These are phyloP conservation scores for Piedraia hortae DNA, from an alignment of 2,329 filamentous ascomycete genomes.

Conservation along the genomic window DNA sequence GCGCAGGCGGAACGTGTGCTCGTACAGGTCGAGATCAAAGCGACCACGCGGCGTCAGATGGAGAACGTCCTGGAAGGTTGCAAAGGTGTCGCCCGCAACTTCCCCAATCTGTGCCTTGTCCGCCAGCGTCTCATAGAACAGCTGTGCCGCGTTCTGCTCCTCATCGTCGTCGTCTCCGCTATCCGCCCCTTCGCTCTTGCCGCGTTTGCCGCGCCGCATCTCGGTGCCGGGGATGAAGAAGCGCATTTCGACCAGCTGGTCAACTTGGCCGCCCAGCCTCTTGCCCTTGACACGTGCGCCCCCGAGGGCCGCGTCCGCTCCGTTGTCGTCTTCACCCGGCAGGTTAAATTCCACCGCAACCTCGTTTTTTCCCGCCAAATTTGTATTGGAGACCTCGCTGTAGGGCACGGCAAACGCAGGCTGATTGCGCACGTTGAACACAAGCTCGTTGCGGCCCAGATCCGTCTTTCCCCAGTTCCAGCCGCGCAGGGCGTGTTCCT, in stretches of 20 bases:
- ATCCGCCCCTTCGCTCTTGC: constrained; percentile 45
- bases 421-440: constrained; percentile 90
- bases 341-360: constrained; percentile 84
- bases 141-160: constrained; percentile 79
- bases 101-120: constrained; percentile 98
- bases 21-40: constrained; percentile 99
- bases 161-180: constrained; percentile 29
- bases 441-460: constrained; percentile 78
- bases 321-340: constrained; percentile 42
- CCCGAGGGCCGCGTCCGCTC: constrained; percentile 44
- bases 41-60: constrained; percentile 96
- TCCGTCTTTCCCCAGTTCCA: constrained; percentile 99
- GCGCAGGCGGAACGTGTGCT: constrained; percentile 81
- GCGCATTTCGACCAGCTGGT: constrained; percentile 93
- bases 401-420: constrained; percentile 94
- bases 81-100: constrained; percentile 92
- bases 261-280: constrained; percentile 66
- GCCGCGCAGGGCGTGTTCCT: constrained; percentile 78
- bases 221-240: constrained; percentile 92
- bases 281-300: constrained; percentile 53
- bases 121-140: constrained; percentile 97
- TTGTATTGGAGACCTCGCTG: constrained; percentile 91
- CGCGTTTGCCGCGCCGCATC: constrained; percentile 39
- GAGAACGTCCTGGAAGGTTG: constrained; percentile 84
- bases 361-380: constrained; percentile 89